Percentiles rank a stretch among this genome's conserved stretches.
These are phyloP conservation scores for Ogataea populi-albae DNA, from an alignment of 805 yeast species.

Conservation along the genomic window DNA sequence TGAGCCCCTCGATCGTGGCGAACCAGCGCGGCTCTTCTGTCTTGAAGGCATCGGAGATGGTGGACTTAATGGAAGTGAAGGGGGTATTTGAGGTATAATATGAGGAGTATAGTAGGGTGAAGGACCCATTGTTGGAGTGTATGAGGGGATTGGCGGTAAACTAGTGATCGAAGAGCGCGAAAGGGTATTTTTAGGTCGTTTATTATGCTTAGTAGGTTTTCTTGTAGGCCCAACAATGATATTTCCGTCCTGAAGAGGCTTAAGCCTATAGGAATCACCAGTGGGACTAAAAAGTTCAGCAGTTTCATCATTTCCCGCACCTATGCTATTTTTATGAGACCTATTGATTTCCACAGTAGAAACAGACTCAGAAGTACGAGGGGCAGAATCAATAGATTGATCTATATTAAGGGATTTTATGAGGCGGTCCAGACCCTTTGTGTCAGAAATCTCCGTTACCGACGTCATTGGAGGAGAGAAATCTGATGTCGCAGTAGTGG, in stretches of 20 bases:
- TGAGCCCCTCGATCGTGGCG: constrained; percentile 17
- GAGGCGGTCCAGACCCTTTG: constrained; percentile 6
- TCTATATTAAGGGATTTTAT: constrained; percentile 6
- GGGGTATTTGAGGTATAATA: constrained; percentile 15
- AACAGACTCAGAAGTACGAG: constrained; percentile 14
- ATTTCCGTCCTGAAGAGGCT: too few relatives aligned
- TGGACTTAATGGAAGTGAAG: constrained; percentile 2
- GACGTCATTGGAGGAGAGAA: neutral
- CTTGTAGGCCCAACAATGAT: too few relatives aligned
- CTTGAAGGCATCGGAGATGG: constrained; percentile 13
- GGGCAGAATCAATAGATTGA: constrained; percentile 7
- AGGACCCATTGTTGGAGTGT: constrained; percentile 14
- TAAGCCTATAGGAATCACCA: too few relatives aligned
- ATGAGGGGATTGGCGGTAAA: constrained; percentile 12
- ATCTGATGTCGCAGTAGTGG: neutral
- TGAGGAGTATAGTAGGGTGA: constrained; percentile 22
- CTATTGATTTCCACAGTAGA: constrained; percentile 9
- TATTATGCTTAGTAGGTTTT: neutral
- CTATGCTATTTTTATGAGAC: constrained; percentile 1
- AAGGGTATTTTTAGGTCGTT: too few relatives aligned
- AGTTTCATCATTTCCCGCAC: too few relatives aligned
- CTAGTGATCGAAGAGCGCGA: constrained; percentile 9
- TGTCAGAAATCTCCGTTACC: constrained; percentile 7
- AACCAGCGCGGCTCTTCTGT: constrained; percentile 11
- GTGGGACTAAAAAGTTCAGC: too few relatives aligned